Percentiles rank a stretch among this genome's conserved stretches.
Conservation (phyloP, 2,329 filamentous ascomycete genomes). For the Magnaporthiopsis poae region DNA sequence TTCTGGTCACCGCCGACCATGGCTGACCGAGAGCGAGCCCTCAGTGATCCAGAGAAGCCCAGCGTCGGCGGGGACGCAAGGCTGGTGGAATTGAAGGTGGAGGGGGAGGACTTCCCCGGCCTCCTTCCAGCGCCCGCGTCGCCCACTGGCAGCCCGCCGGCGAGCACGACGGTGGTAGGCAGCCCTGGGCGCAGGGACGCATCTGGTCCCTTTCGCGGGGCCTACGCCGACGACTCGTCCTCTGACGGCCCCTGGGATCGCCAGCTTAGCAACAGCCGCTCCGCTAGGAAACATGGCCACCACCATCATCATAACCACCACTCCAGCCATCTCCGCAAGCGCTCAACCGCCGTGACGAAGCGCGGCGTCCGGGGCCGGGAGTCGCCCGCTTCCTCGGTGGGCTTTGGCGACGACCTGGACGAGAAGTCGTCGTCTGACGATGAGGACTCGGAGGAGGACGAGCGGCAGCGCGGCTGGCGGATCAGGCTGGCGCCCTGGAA, state of each 20-base stretch:
- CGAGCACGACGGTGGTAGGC: neutral
- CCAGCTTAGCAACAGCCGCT: neutral
- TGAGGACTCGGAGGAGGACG: neutral
- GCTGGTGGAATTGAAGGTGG: too few relatives aligned
- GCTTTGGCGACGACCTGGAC: conserved; percentile 8
- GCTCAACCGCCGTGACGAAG: neutral
- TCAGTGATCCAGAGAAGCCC: neutral
- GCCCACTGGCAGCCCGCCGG: neutral
- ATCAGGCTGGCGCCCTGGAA: conserved; percentile 79
- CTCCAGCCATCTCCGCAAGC: neutral
- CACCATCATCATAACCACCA: neutral
- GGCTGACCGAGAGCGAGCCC: neutral
- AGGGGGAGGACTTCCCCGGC: neutral
- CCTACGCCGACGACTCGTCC: conserved; percentile 1
- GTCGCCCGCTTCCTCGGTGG: conserved; percentile 2
- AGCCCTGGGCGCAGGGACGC: neutral
- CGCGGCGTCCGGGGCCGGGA: neutral
- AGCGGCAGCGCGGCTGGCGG: conserved; percentile 20
- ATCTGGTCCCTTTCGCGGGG: too few relatives aligned
- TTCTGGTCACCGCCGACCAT: neutral
- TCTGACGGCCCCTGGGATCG: conserved; percentile 1
- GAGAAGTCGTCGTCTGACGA: conserved; percentile 5
- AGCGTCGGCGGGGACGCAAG: neutral
- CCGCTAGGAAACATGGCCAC: neutral
- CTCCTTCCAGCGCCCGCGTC: neutral